Evolutionary conservation across 441 rosid species (phyloP).

Genomic region (Erodium moschatum): DNA sequence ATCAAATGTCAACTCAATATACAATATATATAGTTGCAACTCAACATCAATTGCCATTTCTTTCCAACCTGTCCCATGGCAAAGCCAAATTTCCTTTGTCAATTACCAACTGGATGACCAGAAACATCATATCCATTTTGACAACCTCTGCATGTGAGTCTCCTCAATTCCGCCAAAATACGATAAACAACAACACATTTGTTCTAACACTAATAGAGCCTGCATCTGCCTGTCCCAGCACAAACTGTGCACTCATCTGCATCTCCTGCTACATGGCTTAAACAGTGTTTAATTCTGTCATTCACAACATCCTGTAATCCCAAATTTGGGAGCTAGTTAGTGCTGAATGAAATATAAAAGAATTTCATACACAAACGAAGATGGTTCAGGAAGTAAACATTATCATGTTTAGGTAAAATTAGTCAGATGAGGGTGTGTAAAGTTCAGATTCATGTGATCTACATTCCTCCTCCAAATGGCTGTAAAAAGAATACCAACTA

Average conservation of each 20-base stretch:
- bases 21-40: not conserved
- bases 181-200: not conserved
- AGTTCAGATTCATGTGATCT: no score
- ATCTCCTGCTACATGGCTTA: conserved; percentile 65
- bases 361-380: not conserved
- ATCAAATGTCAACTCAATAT: not conserved
- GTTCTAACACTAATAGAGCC: conserved; percentile 34
- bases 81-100: not conserved
- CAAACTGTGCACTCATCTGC: conserved; percentile 67
- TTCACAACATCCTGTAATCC: conserved; percentile 55
- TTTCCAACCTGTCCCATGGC: not conserved
- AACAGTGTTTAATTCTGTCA: conserved; percentile 68
- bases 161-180: not conserved
- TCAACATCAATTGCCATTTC: not conserved
- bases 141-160: not conserved
- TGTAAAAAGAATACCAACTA: no score
- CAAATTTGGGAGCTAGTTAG: not conserved
- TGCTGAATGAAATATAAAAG: not conserved
- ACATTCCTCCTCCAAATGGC: no score
- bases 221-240: conserved; percentile 78
- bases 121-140: no score
- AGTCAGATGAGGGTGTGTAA: no score
- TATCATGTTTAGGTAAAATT: no score
- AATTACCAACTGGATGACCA: not conserved
- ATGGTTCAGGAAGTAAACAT: not conserved